phyloP scores from a whole-genome alignment of 2,329 filamentous ascomycete genomes.

The Pseudocercospora eumusae region DNA sequence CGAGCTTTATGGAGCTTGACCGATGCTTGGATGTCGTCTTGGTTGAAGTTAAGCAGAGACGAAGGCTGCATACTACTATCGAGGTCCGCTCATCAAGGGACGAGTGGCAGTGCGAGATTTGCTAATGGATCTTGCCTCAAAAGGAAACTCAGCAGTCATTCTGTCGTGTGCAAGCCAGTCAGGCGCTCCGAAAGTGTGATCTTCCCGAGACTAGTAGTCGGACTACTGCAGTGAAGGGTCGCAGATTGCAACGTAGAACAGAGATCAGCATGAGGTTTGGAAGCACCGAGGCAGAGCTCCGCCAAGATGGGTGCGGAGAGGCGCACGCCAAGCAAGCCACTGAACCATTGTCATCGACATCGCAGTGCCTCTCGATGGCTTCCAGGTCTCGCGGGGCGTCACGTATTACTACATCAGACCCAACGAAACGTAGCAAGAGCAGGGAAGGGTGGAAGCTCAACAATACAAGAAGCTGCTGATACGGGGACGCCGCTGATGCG shows the following conservation, averaged over 20 bases:
- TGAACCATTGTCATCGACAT: not conserved
- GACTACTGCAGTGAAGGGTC: not conserved
- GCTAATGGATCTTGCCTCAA: not conserved
- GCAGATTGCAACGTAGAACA: conserved; percentile 3
- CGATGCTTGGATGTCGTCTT: conserved; percentile 12
- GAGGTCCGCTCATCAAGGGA: not conserved
- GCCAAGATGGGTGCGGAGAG: not conserved
- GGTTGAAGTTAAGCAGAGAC: conserved; percentile 2
- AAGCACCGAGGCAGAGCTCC: not conserved
- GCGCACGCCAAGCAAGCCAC: not conserved
- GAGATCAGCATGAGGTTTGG: not conserved
- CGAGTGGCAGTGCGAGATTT: not conserved
- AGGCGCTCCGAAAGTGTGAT: not conserved
- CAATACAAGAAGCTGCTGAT: too few relatives aligned
- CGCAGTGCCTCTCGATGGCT: not conserved
- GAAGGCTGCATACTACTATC: conserved; percentile 5
- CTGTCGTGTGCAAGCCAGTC: not conserved
- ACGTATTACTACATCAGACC: too few relatives aligned
- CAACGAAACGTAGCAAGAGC: too few relatives aligned
- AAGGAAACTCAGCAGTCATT: not conserved
- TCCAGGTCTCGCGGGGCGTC: too few relatives aligned
- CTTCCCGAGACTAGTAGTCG: not conserved
- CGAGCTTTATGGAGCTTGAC: conserved; percentile 18
- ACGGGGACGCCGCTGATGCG: too few relatives aligned
- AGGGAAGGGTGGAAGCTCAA: too few relatives aligned